Percentiles rank a stretch among this genome's conserved stretches.
phyloP scores from a whole-genome alignment of 768 basidiomycete species.

The Mycena alexandri region DNA sequence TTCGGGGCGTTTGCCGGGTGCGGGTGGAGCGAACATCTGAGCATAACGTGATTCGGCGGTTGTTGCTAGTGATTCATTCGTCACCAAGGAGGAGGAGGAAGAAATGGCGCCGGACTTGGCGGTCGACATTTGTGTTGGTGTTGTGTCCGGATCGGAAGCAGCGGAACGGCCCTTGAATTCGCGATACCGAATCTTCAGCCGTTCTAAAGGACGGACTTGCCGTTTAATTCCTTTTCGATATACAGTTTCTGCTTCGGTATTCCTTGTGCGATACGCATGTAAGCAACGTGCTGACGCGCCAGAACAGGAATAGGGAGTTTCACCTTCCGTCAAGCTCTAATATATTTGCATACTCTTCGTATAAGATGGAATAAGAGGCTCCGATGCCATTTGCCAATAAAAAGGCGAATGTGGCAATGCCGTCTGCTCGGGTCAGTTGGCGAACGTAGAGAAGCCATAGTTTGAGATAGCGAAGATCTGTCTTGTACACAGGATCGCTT shows the following conservation, averaged over 20 bases:
- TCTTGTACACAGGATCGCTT: conserved; percentile 85
- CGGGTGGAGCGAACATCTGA: conserved; percentile 77
- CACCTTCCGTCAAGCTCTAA: conserved; percentile 86
- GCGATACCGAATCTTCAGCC: conserved; percentile 83
- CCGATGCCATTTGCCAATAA: conserved; percentile 82
- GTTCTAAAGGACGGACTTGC: conserved; percentile 84
- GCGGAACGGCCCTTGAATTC: conserved; percentile 79
- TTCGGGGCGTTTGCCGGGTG: conserved; percentile 78
- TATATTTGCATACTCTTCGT: conserved; percentile 90
- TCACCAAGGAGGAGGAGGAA: conserved; percentile 41
- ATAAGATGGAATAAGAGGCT: conserved; percentile 80
- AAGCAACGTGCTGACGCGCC: conserved; percentile 1
- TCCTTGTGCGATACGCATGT: conserved; percentile 56
- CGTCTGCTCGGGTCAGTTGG: conserved; percentile 77
- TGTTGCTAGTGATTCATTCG: conserved; percentile 47
- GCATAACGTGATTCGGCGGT: conserved; percentile 73
- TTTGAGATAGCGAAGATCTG: conserved; percentile 91
- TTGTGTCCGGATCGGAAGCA: conserved; percentile 45
- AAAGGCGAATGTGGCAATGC: conserved; percentile 79
- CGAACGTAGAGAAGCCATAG: conserved; percentile 92
- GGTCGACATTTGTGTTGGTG: conserved; percentile 43
- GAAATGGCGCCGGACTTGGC: conserved; percentile 38
- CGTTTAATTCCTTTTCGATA: conserved; percentile 88
- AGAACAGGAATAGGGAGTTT: conserved; percentile 44
- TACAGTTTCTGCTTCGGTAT: conserved; percentile 81